Base-by-base conservation (phyloP, 495 filamentous ascomycete genomes). In the Penicillium waksmanii region DNA sequence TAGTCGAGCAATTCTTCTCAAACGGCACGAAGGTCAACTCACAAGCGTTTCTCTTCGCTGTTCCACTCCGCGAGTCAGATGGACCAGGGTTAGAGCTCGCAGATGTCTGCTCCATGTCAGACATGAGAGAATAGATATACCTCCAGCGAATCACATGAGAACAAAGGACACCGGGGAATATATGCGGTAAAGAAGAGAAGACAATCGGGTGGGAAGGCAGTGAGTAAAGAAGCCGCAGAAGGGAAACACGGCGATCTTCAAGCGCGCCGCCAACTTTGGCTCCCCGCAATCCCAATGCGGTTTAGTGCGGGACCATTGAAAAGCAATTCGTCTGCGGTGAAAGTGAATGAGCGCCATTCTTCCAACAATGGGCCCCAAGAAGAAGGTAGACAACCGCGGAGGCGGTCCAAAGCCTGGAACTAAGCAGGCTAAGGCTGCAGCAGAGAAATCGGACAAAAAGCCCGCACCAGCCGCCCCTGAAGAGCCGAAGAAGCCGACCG, bases 401-500 rank as follows among this genome's bases (percentile, higher is more conserved):
- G 58, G 74, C 61, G 74, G 72, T 48, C 76, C 76, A 53, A 78
- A 79, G 61, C 76, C 67, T 27, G 77, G 77, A 27, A 78, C 76
- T 3, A 80, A 80, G 55, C 73, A 78, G 50, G 78, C 78, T 46
- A 80, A 82, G 56, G 72, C 75, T 43, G 73, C 71, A 15, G 66
- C 70, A 50, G 73, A 77, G 52, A 69, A 71, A 58, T 66, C 70
- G 48, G 71, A 76, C 53, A 74, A 74, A 66, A 69, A 62, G 60
- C 70, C 66, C 23, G 58, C 72, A 3, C 73, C 77, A 46, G 85
- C 66, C 25, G 58, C 71, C 5, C 73, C 77, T 48, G 85, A 88
- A 25, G 79, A 77, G 60, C 86, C 85, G 19, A 92, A 92, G 59
- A 89, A 89, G 64, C 90, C 92, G 38, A 87, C 90, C 33, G 87